phyloP scores from a whole-genome alignment of 2,329 filamentous ascomycete species.

The Rhexocercosporidium sp. region DNA sequence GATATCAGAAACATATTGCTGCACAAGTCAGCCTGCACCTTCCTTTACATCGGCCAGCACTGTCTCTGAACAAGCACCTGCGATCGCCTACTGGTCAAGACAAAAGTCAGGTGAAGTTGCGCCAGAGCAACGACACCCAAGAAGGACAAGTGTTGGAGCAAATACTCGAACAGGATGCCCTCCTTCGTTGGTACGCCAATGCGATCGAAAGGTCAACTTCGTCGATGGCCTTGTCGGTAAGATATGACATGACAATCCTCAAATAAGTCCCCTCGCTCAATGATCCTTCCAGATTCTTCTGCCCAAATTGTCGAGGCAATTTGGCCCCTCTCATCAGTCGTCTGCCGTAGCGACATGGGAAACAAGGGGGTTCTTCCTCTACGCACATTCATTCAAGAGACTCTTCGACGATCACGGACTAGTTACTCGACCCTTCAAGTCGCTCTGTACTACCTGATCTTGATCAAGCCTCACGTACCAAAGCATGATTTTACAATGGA shows the following conservation, averaged over 20 bases:
- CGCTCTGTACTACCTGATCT: slow-evolving; percentile 91
- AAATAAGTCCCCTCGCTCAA: slow-evolving; percentile 44
- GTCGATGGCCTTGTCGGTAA: slow-evolving; percentile 98
- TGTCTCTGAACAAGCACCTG: slow-evolving; percentile 39
- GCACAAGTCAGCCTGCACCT: slow-evolving; percentile 39
- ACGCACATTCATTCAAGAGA: slow-evolving; percentile 97
- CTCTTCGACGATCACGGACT: slow-evolving; percentile 88
- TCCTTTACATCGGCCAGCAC: slow-evolving; percentile 41
- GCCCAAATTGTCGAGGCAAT: slow-evolving; percentile 97
- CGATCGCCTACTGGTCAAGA: slow-evolving; percentile 41
- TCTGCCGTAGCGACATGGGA: slow-evolving; percentile 74
- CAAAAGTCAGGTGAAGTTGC: slow-evolving; percentile 54
- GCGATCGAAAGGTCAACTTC: slow-evolving; percentile 91
- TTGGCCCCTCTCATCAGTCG: slow-evolving; percentile 87
- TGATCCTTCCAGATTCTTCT: slow-evolving; percentile 76
- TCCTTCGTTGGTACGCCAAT: slow-evolving; percentile 81
- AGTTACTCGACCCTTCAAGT: slow-evolving; percentile 98
- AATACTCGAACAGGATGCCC: slow-evolving; percentile 61
- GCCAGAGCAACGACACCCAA: slow-evolving; percentile 66
- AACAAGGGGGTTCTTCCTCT: slow-evolving; percentile 83
- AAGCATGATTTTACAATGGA: slow-evolving; percentile 85
- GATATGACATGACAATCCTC: slow-evolving; percentile 49
- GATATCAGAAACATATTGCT: slow-evolving; percentile 52
- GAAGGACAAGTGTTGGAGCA: slow-evolving; percentile 60
- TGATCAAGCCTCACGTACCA: slow-evolving; percentile 90